Percentiles rank a stretch among this genome's conserved stretches.
phyloP scores from a whole-genome alignment of 345 rosid genomes.

The Citropsis articulata region DNA sequence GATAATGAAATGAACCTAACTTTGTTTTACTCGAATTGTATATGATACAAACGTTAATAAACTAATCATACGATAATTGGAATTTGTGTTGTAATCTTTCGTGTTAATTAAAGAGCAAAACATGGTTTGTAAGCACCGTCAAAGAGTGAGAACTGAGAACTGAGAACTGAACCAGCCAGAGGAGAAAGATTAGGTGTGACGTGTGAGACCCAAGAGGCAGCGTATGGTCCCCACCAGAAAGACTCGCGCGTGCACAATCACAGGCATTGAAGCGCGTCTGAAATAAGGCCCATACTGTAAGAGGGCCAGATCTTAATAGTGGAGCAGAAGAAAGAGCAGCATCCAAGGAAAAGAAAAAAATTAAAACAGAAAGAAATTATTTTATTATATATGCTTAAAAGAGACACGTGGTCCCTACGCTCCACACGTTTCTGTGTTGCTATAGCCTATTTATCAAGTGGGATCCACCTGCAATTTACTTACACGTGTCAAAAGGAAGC shows the following conservation, averaged over 20 bases:
- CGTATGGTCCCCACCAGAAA: not conserved
- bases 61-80: not conserved
- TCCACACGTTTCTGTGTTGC: constrained; percentile 16
- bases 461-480: constrained; percentile 5
- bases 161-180: no score
- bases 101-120: not conserved
- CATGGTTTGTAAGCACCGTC: constrained; percentile 7
- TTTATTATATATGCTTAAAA: not conserved
- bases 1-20: not conserved
- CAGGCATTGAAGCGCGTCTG: constrained; percentile 13
- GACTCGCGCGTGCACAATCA: not conserved
- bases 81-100: not conserved
- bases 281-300: not conserved
- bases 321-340: not conserved
- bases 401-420: constrained; percentile 20
- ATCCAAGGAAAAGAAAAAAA: not conserved
- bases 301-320: not conserved
- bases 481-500: constrained; percentile 20
- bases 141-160: not conserved
- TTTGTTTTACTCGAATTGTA: not conserved
- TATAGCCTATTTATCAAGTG: not conserved
- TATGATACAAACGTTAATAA: not conserved
- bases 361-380: not conserved
- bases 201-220: not conserved
- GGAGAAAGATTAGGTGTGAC: not conserved